Evolutionary conservation across 176 grass and related monocot genomes (phyloP).

Genomic region (maize (Zea mays)): Zm-B73-REFERENCE-NAM-5.0 NC_050098.1:228346501-228347000

Average conservation of each 20-base stretch:
- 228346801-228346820: not conserved
- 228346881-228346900: not conserved
- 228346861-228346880: not conserved
- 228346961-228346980: not conserved
- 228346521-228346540: constrained; percentile 24
- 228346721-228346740: not conserved
- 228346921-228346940: not conserved
- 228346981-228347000: not conserved
- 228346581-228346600: constrained; percentile 71
- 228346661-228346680: constrained; percentile 72
- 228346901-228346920: not conserved
- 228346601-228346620: constrained; percentile 92
- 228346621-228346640: constrained; percentile 91
- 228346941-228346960: not conserved
- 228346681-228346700: constrained; percentile 16
- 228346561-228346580: constrained; percentile 80
- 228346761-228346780: not conserved
- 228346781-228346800: not conserved
- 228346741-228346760: not conserved
- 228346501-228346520: constrained; percentile 20
- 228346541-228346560: constrained; percentile 71
- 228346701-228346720: not conserved
- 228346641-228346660: constrained; percentile 87
- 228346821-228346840: not conserved
- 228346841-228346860: not conserved